Base-by-base conservation (phyloP, 352 stramenopile species). In the Plasmopara viticola region DNA sequence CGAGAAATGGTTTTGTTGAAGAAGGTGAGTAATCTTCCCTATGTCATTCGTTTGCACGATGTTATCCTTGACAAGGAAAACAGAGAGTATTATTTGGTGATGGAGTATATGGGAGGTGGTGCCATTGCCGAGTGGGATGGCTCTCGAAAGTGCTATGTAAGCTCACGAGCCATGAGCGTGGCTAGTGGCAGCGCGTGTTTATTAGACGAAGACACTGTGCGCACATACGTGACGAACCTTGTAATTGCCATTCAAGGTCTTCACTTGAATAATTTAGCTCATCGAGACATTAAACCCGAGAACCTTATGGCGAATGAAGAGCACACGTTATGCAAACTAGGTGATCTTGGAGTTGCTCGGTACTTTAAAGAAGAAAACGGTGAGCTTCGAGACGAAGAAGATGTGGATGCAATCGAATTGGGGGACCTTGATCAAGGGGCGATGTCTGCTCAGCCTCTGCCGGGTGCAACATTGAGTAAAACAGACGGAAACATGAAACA, bases 221-320 rank as follows among this genome's bases (percentile, higher is more conserved):
- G 74, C 5, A 50, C 54, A 18, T 88, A 86, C 60, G 64, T 79
- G 43, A 84, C 69, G 0, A 70, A 84, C 43, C 55, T 86, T 8
- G 62, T 86, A 28, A 49, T 90, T 2, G 84, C 81, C 6, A 66
- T 94, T 20, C 74, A 90, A 39, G 82, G 82, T 7, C 58, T 94
- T 2, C 85, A 95, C 48, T 55, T 70, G 15, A 85, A 89, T 44
- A 70, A 83, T 4, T 51, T 94, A 4, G 84, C 80, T 12, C 85
- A 95, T 47, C 81, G 85, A 15, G 85, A 95, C 51, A 91, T 95
- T 58, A 95, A 95, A 48, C 80, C 80, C 2, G 80, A 88, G 46
- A 91, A 91, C 38, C 61, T 91, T 40, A 82, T 91, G 68, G 72
- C 76, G 1, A 64, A 78, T 44, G 73, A 87, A 13, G 54, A 75